Conservation (phyloP, 2,329 filamentous ascomycete species). For the Aspergillus sp. region DNA sequence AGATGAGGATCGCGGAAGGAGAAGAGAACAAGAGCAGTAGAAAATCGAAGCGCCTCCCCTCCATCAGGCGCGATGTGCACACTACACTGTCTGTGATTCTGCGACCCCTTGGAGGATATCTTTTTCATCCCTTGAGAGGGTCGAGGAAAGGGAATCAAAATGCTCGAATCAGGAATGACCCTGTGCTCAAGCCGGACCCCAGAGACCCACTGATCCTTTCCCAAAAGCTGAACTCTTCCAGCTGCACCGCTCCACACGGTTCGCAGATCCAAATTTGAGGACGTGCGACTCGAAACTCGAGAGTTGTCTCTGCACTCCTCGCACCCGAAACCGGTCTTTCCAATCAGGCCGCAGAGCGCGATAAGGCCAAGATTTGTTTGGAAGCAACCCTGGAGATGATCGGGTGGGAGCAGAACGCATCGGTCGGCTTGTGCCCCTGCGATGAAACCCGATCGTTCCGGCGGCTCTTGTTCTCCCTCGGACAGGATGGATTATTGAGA, state of each 20-base stretch:
- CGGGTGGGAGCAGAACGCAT: neutral
- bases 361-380: neutral
- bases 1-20: neutral
- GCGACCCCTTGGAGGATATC: neutral
- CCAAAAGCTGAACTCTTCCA: conserved; percentile 7
- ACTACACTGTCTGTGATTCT: neutral
- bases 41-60: neutral
- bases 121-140: neutral
- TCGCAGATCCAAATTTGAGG: conserved; percentile 30
- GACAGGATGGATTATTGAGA: neutral
- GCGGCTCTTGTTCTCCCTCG: neutral
- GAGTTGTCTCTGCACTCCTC: neutral
- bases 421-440: neutral
- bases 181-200: conserved; percentile 7
- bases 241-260: conserved; percentile 20
- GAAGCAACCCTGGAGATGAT: neutral
- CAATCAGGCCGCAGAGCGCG: neutral
- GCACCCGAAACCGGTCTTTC: neutral
- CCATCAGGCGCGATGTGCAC: neutral
- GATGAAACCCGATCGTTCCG: neutral
- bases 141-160: conserved; percentile 1
- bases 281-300: neutral
- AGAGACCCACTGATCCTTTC: conserved; percentile 12
- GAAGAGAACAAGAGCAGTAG: neutral
- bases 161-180: conserved; percentile 7